Evolutionary conservation across 2,329 filamentous ascomycete genomes (phyloP).

Genomic region (Tolypocladium album): DNA sequence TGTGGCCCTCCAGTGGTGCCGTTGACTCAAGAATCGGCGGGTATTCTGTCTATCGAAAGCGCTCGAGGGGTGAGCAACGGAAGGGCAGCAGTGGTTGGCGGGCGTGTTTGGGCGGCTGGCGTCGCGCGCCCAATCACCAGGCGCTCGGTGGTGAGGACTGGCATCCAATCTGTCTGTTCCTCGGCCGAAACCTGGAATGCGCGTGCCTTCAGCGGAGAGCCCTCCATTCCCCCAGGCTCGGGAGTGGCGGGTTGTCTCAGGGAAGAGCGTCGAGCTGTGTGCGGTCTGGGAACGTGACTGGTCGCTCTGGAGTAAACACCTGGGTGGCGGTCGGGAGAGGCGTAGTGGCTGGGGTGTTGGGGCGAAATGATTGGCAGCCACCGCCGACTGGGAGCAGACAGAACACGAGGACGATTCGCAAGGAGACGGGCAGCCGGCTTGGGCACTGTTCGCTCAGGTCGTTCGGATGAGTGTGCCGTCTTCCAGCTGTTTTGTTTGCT

Average conservation of each 20-base stretch:
- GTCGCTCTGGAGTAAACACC: too few relatives aligned
- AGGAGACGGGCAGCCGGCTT: too few relatives aligned
- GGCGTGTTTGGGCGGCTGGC: not conserved
- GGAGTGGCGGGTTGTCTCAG: not conserved
- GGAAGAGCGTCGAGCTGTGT: too few relatives aligned
- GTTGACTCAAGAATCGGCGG: not conserved
- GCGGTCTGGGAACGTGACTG: too few relatives aligned
- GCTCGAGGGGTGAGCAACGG: not conserved
- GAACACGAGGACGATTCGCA: too few relatives aligned
- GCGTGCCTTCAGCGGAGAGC: not conserved
- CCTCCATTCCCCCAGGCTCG: not conserved
- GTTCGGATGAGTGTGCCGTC: not conserved
- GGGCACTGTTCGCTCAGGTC: too few relatives aligned
- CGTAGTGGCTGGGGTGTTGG: slow-evolving; percentile 1
- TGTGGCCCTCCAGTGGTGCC: not conserved
- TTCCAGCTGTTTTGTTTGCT: not conserved
- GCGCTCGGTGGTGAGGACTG: not conserved
- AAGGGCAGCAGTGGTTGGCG: not conserved
- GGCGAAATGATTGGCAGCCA: slow-evolving; percentile 3
- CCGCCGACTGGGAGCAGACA: not conserved
- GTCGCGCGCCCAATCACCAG: not conserved
- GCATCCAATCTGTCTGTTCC: not conserved
- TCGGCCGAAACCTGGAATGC: not conserved
- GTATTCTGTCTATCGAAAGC: not conserved
- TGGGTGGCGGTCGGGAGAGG: slow-evolving; percentile 2